Conservation (phyloP, 2,329 filamentous ascomycete genomes). For the Teratosphaeria viscida region DNA sequence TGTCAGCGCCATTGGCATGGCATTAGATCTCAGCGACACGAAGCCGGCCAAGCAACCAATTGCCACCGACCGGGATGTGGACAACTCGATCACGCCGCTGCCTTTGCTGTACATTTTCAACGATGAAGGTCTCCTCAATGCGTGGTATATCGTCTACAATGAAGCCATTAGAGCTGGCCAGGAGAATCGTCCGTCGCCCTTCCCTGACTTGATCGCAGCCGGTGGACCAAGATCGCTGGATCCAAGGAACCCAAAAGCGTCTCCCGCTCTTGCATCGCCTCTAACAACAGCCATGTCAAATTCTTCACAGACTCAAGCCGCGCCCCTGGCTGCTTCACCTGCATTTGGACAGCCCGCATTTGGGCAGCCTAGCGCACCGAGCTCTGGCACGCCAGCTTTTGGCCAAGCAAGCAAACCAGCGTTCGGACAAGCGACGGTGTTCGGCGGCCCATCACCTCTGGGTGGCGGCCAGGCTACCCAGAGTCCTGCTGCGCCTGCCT, state of each 20-base stretch:
- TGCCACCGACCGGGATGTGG: conserved; percentile 55
- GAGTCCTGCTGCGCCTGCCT: conserved; percentile 6
- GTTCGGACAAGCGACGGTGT: background rate
- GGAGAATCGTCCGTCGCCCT: conserved; percentile 29
- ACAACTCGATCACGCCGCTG: conserved; percentile 67
- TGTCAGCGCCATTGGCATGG: conserved; percentile 67
- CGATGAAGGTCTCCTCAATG: conserved; percentile 71
- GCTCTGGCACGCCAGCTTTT: conserved; percentile 10
- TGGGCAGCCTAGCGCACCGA: conserved; percentile 4
- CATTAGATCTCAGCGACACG: conserved; percentile 54
- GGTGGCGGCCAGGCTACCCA: conserved; percentile 9
- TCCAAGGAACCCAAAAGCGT: conserved; percentile 1
- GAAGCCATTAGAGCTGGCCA: conserved; percentile 59
- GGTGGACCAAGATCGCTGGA: conserved; percentile 6
- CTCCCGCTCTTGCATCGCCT: background rate
- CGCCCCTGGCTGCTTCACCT: background rate
- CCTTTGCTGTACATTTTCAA: conserved; percentile 80
- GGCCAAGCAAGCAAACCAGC: conserved; percentile 17
- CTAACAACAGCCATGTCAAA: background rate
- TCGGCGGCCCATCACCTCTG: conserved; percentile 6
- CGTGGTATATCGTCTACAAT: conserved; percentile 88
- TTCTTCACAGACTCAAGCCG: background rate
- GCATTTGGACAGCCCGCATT: conserved; percentile 1
- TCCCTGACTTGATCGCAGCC: conserved; percentile 54
- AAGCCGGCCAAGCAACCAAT: conserved; percentile 16